Evolutionary conservation across 2,329 filamentous ascomycete genomes (phyloP), one percentile per base, ranked within the genome.

Genomic region (Trichothecium roseum): DNA sequence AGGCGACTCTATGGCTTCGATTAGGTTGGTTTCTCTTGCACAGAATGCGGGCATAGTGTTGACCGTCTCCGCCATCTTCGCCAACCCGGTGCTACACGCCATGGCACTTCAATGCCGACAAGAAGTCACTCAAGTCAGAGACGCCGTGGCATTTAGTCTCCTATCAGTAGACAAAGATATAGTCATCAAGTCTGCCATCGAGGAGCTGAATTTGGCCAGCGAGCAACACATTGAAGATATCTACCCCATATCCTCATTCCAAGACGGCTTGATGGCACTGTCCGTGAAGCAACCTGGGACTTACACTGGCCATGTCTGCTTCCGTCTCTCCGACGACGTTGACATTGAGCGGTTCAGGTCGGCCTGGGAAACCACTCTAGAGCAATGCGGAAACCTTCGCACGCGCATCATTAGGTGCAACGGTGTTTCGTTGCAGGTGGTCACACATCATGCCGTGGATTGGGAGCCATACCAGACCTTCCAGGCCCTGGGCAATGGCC

Each of bases 201-300:
- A n/a, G n/a, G n/a, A 29, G 28, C 16, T n/a, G n/a, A 29, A 8
- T 29, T n/a, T 29, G n/a, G 8, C 10, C n/a, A 15, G 7, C 14
- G 30, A 15, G 30, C 17, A 20, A 12, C 20, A 30, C 13, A 5
- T 68, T 7, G 59, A 68, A 32, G 67, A 72, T 37, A 47, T 65
- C 0, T 72, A 68, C 34, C 67, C 67, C 1, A 66, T 64, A 44
- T 65, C 66, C 0, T 55, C 65, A 1, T 45, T 68, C 1, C 68
- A 72, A 38, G 64, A 68, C 41, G 64, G 60, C 4, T 53, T 72
- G 3, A 59, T 72, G 47, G 62, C 64, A 2, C 44, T 70, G 2
- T 48, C 57, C 2, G 45, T 42, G 28, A 48, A 49, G 16, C 20
- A 27, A 18, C 31, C 31, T 8, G 31, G 31, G 3, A 18, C 31